Base-by-base conservation (phyloP, 1,284 basidiomycete species). In the Tilletia setariae region DNA sequence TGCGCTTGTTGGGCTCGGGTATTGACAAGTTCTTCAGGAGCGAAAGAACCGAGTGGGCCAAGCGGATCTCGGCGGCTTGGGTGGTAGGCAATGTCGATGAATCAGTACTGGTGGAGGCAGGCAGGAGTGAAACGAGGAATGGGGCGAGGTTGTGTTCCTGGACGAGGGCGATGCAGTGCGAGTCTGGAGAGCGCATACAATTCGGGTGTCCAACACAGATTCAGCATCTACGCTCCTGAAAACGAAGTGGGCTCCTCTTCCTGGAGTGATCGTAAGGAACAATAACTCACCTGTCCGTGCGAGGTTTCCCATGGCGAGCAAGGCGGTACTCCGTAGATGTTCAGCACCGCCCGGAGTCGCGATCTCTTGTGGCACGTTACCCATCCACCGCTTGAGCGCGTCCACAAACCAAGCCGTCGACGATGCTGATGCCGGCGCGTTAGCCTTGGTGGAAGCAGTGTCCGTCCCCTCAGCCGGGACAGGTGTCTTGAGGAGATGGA, bases 251-350 rank as follows among this genome's bases (percentile, higher is more conserved):
- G n/a, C n/a, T n/a, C n/a, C n/a, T n/a, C n/a, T n/a, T n/a, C n/a
- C n/a, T n/a, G n/a, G n/a, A n/a, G n/a, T n/a, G n/a, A n/a, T n/a
- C n/a, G n/a, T n/a, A n/a, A n/a, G n/a, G n/a, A n/a, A n/a, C n/a
- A 23, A 59, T n/a, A 32, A 62, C 67, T 68, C 47, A 66, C 67
- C 67, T 59, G 71, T 79, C 75, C 90, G 86, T 9, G 89, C 88
- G 49, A 95, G 81, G 76, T 94, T 94, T 53, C 91, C 93, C 7
- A 95, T 84, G 23, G 90, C 88, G 70, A 94, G 86, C 70, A 89
- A 89, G 1, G 90, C 91, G 74, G 91, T 93, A 65, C 92, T 90
- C 28, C 88, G 86, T 76, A 94, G 85, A 80, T 94, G 92, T 76
- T 92, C 90, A 71, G 91, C 81, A 11, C 68, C 68, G 8, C 51